Evolutionary conservation across 805 yeast species (phyloP).

Genomic region (Sugiyamaella valdiviana): DNA sequence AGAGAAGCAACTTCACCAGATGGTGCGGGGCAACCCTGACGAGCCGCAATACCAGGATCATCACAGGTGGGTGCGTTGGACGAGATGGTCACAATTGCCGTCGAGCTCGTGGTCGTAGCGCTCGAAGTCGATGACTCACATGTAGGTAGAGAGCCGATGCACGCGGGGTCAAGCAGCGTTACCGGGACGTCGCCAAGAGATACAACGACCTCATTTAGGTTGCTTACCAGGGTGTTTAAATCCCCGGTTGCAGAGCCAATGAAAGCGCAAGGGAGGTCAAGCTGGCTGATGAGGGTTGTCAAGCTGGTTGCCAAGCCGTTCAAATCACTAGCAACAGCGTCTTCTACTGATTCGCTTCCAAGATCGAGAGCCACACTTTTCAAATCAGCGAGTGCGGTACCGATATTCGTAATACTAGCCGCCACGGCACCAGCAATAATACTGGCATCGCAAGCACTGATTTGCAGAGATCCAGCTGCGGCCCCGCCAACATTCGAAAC

Average conservation of each 20-base stretch:
- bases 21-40: not conserved
- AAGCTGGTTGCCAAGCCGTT: constrained; percentile 17
- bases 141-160: not conserved
- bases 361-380: constrained; percentile 23
- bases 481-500: not conserved
- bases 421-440: no score
- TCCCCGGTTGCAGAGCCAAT: not conserved
- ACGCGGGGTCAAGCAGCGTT: not conserved
- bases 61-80: not conserved
- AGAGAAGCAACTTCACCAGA: constrained; percentile 2
- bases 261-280: constrained; percentile 4
- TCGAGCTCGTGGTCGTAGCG: not conserved
- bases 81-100: not conserved
- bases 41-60: not conserved
- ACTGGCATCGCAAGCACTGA: constrained; percentile 11
- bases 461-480: constrained; percentile 9
- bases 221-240: no score
- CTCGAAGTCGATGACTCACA: not conserved
- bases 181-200: no score
- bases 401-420: constrained; percentile 1
- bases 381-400: constrained; percentile 19
- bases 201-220: no score
- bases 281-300: constrained; percentile 14
- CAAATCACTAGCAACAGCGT: constrained; percentile 23
- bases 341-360: constrained; percentile 17